Evolutionary conservation across 23 red algal genomes (phyloP).

Genomic region (Chondrus crispus): DNA sequence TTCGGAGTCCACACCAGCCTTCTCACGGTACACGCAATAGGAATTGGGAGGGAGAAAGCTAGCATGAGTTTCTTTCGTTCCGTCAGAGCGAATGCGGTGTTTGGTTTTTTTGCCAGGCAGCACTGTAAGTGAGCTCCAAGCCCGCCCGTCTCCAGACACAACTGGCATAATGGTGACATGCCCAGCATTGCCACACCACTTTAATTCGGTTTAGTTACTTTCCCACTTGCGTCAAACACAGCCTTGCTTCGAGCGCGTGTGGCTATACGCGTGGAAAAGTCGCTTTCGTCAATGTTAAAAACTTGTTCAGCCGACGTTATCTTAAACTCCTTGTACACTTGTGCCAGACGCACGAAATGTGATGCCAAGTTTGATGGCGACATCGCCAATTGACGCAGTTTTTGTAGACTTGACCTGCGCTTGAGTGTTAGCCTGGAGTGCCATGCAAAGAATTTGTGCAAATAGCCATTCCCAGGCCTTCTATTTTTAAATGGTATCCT

Average conservation of each 20-base stretch:
- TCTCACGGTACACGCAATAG: neutral
- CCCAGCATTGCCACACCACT: neutral
- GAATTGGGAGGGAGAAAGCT: neutral
- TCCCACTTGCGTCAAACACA: neutral
- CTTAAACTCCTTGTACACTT: neutral
- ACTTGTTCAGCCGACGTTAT: neutral
- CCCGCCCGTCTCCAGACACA: neutral
- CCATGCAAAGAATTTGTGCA: neutral
- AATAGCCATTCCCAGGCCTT: neutral
- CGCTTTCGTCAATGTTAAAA: constrained; percentile 23
- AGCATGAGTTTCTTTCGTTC: neutral
- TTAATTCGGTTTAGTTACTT: neutral
- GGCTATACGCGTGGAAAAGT: constrained; percentile 1
- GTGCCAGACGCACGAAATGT: neutral
- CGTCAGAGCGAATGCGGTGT: too few species aligned
- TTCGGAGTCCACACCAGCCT: constrained; percentile 11
- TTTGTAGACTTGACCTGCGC: neutral
- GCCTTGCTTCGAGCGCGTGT: neutral
- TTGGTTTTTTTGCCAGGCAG: neutral
- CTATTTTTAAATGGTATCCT: neutral
- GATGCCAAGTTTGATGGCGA: neutral
- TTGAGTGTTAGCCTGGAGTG: neutral
- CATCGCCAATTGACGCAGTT: neutral
- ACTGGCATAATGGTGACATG: constrained; percentile 15
- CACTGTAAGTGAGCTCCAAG: neutral